Evolutionary conservation across 768 basidiomycete genomes (phyloP), one percentile per base, ranked within the genome.

Genomic region (Leucocoprinus leucothites): DNA sequence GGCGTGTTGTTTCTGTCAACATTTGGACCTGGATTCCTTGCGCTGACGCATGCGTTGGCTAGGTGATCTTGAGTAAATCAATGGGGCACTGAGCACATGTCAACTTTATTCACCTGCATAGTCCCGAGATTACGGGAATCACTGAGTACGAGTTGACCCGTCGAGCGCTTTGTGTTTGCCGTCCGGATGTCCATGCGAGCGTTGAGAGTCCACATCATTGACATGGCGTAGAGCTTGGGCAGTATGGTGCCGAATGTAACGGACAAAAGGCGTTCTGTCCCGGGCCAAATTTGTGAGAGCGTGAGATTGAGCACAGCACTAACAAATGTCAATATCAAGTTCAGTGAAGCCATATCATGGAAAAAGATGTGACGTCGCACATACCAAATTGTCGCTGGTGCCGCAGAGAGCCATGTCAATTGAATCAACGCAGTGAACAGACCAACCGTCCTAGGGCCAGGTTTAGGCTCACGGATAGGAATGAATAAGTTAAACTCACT

Each of bases 251-350:
- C 70, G 53, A 71, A 69, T 1, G 60, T 65, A 2, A 62, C 64
- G 3, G 67, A 67, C 9, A 69, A 62, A 43, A 71, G 60, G 8
- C 60, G 64, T 5, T 59, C 54, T 5, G 60, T 49, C 1, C 65
- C 64, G 11, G 56, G 24, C 51, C 68, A 67, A 7, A 66, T 40
- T 61, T 71, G 70, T n/a, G 71, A 69, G 28, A 69, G 65, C 8
- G 69, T 61, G 25, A 72, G 61, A 51, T 71, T 71, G 40, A 72
- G 65, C 62, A 71, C 62, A 14, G 71, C 68, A 59, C 70, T 72
- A 40, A 40, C 13, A 2, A 4, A 31, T 46, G 9, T 11, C 18
- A 26, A 9, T 26, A 26, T 43, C 22, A n/a, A n/a, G n/a, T n/a
- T n/a, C n/a, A n/a, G n/a, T n/a, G n/a, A n/a, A n/a, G n/a, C n/a